These are phyloP conservation scores for Populus tomentosa DNA, from an alignment of 441 rosid species.

Conservation along the genomic window DNA sequence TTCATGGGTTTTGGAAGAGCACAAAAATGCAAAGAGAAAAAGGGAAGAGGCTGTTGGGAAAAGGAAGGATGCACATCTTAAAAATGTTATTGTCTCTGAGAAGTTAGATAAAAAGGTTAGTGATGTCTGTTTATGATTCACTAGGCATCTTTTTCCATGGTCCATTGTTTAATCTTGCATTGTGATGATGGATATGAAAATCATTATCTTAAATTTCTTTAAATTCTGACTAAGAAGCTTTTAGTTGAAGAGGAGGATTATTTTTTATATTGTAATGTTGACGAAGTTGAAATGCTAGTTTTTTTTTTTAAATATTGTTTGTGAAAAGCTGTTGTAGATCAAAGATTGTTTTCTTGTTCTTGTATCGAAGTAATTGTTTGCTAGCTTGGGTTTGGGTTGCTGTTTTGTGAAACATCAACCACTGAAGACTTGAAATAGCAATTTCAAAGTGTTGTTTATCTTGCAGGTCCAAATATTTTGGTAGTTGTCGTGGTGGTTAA, in stretches of 20 bases:
- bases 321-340: neutral
- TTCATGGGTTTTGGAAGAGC: constrained; percentile 73
- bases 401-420: neutral
- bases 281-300: constrained; percentile 1
- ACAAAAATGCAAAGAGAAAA: constrained; percentile 59
- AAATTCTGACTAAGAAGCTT: neutral
- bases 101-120: constrained; percentile 80
- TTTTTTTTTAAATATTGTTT: neutral
- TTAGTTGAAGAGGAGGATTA: neutral
- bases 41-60: constrained; percentile 66
- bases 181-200: neutral
- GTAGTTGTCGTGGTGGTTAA: neutral
- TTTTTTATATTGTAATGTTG: neutral
- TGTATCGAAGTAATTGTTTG: neutral
- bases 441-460: neutral
- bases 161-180: neutral
- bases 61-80: constrained; percentile 80
- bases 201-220: neutral
- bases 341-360: neutral
- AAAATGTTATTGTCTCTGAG: constrained; percentile 77
- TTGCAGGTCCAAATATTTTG: neutral
- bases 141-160: neutral
- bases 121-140: neutral
- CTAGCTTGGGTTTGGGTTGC: neutral
- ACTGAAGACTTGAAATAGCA: neutral